A percentile compares a stretch with the other conserved stretches of the same genome.
Conservation (phyloP, 768 basidiomycete genomes). For the Pluteus cervinus region DNA sequence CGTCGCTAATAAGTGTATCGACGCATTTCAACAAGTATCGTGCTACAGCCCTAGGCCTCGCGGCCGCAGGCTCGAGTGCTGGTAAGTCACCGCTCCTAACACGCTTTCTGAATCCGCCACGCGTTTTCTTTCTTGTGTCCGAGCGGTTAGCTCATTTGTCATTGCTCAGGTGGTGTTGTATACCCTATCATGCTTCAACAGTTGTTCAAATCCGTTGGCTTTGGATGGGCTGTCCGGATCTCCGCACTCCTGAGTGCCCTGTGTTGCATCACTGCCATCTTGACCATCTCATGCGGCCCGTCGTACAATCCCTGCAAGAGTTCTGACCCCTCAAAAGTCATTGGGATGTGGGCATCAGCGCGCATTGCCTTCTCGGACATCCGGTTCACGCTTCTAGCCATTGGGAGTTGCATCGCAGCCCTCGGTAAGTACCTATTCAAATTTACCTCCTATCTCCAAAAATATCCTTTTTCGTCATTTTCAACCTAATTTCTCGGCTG, state of each 20-base stretch:
- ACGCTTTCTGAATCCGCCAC: conserved; percentile 2
- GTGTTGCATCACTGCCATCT: conserved; percentile 39
- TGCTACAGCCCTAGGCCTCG: conserved; percentile 68
- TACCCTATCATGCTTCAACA: conserved; percentile 59
- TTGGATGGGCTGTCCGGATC: conserved; percentile 58
- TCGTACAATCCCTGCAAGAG: no score
- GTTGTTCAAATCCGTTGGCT: conserved; percentile 50
- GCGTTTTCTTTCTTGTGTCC: not conserved
- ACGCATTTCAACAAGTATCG: conserved; percentile 62
- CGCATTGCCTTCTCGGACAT: conserved; percentile 37
- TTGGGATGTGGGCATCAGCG: conserved; percentile 20
- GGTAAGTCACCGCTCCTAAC: no score
- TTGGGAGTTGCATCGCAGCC: conserved; percentile 53
- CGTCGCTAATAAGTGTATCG: conserved; percentile 57
- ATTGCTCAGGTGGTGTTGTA: conserved; percentile 55
- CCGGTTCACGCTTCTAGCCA: conserved; percentile 45
- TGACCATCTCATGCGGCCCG: conserved; percentile 36
- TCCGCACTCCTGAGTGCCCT: conserved; percentile 44
- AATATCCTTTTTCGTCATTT: conserved; percentile 1
- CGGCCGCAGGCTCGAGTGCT: conserved; percentile 61
- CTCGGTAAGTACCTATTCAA: conserved; percentile 38
- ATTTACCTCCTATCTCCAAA: not conserved
- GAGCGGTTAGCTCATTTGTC: conserved; percentile 1
- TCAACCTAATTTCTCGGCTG: not conserved
- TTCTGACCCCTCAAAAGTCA: no score